phyloP scores from a whole-genome alignment of 495 filamentous ascomycete genomes.

The Oidiodendron maius region DNA sequence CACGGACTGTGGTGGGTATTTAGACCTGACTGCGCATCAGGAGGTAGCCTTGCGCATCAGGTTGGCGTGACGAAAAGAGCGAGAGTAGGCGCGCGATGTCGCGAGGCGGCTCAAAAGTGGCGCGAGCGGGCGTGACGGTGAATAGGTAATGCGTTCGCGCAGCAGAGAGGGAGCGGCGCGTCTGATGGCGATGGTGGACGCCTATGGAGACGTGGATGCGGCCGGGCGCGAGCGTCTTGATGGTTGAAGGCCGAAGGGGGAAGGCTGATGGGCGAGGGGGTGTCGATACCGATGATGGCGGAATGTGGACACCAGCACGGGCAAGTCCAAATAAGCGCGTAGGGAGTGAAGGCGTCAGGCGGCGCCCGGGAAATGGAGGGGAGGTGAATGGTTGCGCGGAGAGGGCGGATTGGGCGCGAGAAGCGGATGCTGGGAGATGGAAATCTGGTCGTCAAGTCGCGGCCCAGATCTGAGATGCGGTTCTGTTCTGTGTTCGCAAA shows the following conservation, averaged over 20 bases:
- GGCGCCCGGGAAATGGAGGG: conserved; percentile 11
- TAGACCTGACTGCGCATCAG: conserved; percentile 19
- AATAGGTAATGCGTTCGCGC: conserved; percentile 13
- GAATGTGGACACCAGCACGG: too few relatives aligned
- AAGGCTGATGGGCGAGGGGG: neutral
- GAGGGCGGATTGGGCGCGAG: conserved; percentile 10
- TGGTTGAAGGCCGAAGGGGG: conserved; percentile 16
- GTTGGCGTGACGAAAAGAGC: conserved; percentile 11
- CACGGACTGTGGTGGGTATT: conserved; percentile 4
- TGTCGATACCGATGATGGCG: too few relatives aligned
- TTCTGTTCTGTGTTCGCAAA: neutral
- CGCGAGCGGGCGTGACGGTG: neutral
- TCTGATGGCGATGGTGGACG: conserved; percentile 20
- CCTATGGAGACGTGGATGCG: conserved; percentile 18
- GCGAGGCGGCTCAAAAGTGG: conserved; percentile 1
- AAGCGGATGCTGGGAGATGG: conserved; percentile 12
- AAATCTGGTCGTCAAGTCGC: conserved; percentile 2
- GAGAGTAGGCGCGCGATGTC: conserved; percentile 10
- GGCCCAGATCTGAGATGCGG: conserved; percentile 1
- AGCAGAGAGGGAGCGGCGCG: conserved; percentile 14
- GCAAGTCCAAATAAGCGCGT: too few relatives aligned
- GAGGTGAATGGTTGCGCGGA: conserved; percentile 1
- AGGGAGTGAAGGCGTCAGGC: too few relatives aligned
- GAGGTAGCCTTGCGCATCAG: conserved; percentile 26
- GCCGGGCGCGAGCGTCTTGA: conserved; percentile 21